Evolutionary conservation across 331 rosid species (phyloP).

Genomic region (Quercus tomentella): DNA sequence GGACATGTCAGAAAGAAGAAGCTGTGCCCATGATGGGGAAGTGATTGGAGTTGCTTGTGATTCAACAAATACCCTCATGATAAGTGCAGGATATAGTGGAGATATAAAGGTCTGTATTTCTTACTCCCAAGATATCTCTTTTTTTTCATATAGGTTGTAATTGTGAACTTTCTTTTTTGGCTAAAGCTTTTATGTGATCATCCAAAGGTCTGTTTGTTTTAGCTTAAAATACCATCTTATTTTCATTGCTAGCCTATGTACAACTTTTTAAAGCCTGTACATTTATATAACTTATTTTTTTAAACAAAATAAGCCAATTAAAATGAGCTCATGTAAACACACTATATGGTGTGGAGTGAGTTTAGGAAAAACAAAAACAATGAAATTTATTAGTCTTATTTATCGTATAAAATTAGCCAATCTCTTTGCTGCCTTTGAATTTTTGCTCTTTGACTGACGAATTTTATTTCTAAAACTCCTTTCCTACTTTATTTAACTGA

Average conservation of each 20-base stretch:
- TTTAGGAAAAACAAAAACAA: not conserved
- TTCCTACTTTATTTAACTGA: not conserved
- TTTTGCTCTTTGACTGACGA: not conserved
- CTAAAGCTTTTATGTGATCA: not conserved
- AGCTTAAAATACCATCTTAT: no score
- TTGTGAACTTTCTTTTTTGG: not conserved
- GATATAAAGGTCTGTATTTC: conserved; percentile 62
- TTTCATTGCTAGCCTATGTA: no score
- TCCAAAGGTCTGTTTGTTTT: not conserved
- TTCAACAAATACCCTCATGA: conserved; percentile 82
- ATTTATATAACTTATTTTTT: no score
- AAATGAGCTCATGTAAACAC: no score
- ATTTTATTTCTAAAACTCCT: not conserved
- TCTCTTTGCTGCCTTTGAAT: not conserved
- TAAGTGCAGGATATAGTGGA: conserved; percentile 90
- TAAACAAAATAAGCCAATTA: no score
- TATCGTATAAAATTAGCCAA: not conserved
- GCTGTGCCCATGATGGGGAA: conserved; percentile 80
- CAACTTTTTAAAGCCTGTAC: no score
- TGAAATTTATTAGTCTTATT: not conserved
- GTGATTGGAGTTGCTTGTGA: conserved; percentile 97
- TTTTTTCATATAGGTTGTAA: not conserved
- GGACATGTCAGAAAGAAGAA: conserved; percentile 49
- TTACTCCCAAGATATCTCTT: not conserved
- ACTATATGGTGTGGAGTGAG: not conserved